Evolutionary conservation across 2,329 filamentous ascomycete species (phyloP), one percentile per base, ranked within the genome.

Genomic region (Fusarium albidum): DNA sequence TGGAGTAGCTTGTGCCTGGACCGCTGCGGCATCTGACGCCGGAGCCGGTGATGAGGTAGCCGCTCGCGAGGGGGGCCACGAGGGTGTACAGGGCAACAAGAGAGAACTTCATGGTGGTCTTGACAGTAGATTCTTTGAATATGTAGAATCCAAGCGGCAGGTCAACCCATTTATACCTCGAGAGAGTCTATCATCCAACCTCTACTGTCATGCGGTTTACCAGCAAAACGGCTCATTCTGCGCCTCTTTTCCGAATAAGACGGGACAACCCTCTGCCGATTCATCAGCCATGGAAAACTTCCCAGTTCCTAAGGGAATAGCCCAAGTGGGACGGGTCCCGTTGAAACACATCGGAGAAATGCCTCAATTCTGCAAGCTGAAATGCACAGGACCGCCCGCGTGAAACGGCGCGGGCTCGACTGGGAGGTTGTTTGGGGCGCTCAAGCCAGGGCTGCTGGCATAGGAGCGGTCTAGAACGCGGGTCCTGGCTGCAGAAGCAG

Each of bases 21-120:
- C 54, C 54, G 3, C 26, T 51, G 3, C 52, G 54, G 3, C 54
- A 57, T 41, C 40, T 45, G n/a, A 57, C 54, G 6, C 29, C 40
- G 18, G 55, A 40, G 1, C 54, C 52, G 7, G 40, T 46, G 31
- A 57, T 57, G 18, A 33, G 29, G 15, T 38, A 57, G 6, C 40
- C 52, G 5, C 26, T 55, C 3, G 31, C n/a, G 9, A 46, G 18
- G 25, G 41, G 41, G 6, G 7, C 15, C 1, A 11, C 13, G n/a
- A 55, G 35, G 13, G 35, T 13, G 11, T 8, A 27, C 5, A 35
- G 25, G 15, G 39, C 18, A n/a, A 50, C 14, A 15, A 44, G 25
- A 25, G 47, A 50, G 5, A 50, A 29, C 32, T 50, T 44, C 47
- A 50, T 50, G 3, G 38, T 49, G n/a, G n/a, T n/a, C n/a, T n/a